Percentiles rank a stretch among this genome's conserved stretches.
Conservation (phyloP, 164 flowering plant genomes). For the Santalum album region DNA sequence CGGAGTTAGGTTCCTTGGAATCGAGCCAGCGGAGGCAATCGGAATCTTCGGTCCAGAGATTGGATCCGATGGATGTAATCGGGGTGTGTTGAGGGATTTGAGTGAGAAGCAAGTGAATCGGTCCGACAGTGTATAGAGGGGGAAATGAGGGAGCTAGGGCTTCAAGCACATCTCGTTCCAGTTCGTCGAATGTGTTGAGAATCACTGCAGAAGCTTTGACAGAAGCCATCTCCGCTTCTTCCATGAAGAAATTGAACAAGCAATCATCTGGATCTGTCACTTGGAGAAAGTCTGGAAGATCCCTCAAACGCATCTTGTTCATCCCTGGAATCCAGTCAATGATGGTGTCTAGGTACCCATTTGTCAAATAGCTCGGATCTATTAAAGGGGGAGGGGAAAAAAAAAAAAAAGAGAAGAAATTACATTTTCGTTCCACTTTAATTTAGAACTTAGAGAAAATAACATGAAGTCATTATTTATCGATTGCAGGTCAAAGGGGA, state of each 20-base stretch:
- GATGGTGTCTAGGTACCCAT: background rate
- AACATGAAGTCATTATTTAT: too few relatives aligned
- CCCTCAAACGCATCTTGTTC: background rate
- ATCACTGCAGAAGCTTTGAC: background rate
- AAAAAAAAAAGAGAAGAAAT: too few relatives aligned
- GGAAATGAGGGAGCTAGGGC: background rate
- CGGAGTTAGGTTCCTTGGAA: constrained; percentile 15
- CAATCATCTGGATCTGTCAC: background rate
- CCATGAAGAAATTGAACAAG: background rate
- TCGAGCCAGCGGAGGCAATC: constrained; percentile 31
- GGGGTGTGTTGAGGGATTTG: background rate
- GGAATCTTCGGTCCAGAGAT: constrained; percentile 28
- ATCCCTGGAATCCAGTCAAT: background rate
- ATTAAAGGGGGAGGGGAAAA: too few relatives aligned
- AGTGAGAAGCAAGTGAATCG: constrained; percentile 14
- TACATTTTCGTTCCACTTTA: too few relatives aligned
- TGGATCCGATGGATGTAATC: constrained; percentile 7
- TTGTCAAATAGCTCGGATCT: background rate
- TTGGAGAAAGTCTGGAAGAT: background rate
- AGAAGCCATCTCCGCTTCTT: background rate
- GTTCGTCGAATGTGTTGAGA: background rate
- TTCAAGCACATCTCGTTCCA: background rate
- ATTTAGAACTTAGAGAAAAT: too few relatives aligned
- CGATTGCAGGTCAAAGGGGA: too few relatives aligned
- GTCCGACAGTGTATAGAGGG: constrained; percentile 19